Percentiles rank a stretch among this genome's conserved stretches.
These are phyloP conservation scores for Nemania diffusa DNA, from an alignment of 2,329 filamentous ascomycete species.

Conservation along the genomic window DNA sequence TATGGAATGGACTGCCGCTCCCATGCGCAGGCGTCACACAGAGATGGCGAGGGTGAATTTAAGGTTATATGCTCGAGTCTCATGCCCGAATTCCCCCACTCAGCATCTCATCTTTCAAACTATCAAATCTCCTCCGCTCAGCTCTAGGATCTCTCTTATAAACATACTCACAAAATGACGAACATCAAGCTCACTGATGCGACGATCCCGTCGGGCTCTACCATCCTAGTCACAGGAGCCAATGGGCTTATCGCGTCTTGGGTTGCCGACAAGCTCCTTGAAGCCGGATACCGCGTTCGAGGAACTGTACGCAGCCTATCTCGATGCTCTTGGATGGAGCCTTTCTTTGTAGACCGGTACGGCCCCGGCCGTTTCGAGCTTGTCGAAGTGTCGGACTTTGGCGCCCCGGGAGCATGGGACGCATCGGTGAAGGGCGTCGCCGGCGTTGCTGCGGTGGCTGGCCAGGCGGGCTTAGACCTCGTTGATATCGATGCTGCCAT, in stretches of 20 bases:
- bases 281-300: slow-evolving; percentile 54
- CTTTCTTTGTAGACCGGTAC: slow-evolving; percentile 44
- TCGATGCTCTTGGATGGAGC: slow-evolving; percentile 49
- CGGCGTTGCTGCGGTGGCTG: slow-evolving; percentile 46
- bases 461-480: slow-evolving; percentile 34
- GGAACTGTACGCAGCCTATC: slow-evolving; percentile 54
- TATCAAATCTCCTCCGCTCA: not conserved
- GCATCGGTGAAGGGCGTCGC: slow-evolving; percentile 40
- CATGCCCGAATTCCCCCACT: not conserved
- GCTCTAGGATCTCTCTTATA: not conserved
- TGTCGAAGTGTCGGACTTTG: slow-evolving; percentile 46
- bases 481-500: slow-evolving; percentile 44
- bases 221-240: slow-evolving; percentile 39
- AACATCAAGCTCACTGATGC: slow-evolving; percentile 20
- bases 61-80: not conserved
- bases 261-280: slow-evolving; percentile 33
- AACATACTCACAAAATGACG: slow-evolving; percentile 12
- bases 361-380: slow-evolving; percentile 45
- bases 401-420: slow-evolving; percentile 43
- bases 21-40: not conserved
- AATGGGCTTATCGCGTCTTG: slow-evolving; percentile 38
- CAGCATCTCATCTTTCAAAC: not conserved
- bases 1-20: not conserved
- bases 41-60: not conserved
- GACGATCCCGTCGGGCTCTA: slow-evolving; percentile 29